These are phyloP conservation scores for Carex arenaria DNA, from an alignment of 202 grass and related monocot species.

Conservation along the genomic window DNA sequence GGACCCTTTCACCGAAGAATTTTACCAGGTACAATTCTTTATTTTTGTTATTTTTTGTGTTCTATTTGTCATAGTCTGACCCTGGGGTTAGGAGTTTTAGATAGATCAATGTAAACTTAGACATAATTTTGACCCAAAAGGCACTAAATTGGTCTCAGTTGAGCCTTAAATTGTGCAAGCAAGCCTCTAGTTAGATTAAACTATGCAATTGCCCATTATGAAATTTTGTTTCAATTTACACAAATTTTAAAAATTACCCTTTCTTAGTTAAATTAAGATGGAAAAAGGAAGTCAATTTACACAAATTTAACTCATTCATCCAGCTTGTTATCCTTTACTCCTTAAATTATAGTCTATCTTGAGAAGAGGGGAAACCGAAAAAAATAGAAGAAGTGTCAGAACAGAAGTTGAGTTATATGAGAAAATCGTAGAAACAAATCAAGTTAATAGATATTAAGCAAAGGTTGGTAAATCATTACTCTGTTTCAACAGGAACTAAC, in stretches of 20 bases:
- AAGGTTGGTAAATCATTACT: not conserved
- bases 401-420: not conserved
- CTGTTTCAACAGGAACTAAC: not conserved
- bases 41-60: not conserved
- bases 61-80: not conserved
- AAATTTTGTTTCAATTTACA: not conserved
- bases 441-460: not conserved
- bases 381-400: not conserved
- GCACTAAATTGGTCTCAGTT: not conserved
- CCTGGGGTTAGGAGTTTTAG: not conserved
- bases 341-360: not conserved
- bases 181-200: not conserved
- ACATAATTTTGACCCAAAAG: not conserved
- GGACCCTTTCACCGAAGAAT: slow-evolving; percentile 89
- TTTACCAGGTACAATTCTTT: slow-evolving; percentile 36
- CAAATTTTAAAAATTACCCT: not conserved
- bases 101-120: not conserved
- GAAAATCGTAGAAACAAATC: not conserved
- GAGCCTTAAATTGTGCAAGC: not conserved
- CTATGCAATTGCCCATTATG: not conserved
- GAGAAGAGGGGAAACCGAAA: not conserved
- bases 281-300: not conserved
- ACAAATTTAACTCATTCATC: no score
- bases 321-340: not conserved
- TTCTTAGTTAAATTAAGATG: not conserved